phyloP scores from a whole-genome alignment of 169 alveolate species.

The Fabrea salina region DNA sequence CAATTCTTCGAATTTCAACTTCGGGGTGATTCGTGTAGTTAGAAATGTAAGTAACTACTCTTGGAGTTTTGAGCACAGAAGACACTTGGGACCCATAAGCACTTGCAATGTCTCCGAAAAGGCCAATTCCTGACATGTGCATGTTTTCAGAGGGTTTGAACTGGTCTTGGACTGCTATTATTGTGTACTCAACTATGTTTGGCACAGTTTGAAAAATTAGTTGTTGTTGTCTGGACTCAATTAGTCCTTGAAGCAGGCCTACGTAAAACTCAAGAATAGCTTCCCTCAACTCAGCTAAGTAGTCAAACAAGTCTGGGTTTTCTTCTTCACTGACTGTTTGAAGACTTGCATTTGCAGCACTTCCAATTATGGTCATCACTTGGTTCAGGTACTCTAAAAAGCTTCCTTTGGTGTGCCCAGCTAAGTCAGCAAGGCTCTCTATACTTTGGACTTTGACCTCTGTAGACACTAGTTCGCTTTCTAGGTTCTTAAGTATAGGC shows the following conservation, averaged over 20 bases:
- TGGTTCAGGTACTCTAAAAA: background rate
- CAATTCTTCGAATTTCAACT: too few species aligned
- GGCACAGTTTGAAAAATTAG: background rate
- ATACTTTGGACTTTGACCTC: conserved; percentile 9
- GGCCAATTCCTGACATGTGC: background rate
- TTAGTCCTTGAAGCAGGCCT: background rate
- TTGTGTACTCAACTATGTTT: background rate
- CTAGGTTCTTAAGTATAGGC: conserved; percentile 7
- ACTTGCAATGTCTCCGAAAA: conserved; percentile 8
- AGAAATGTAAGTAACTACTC: background rate
- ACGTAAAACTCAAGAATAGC: conserved; percentile 1
- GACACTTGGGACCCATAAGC: background rate
- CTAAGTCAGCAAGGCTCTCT: background rate
- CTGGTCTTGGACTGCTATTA: background rate
- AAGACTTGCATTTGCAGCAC: background rate
- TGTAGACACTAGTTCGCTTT: background rate
- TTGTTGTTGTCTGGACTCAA: background rate
- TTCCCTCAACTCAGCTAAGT: background rate
- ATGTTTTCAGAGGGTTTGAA: background rate
- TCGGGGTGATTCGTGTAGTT: too few species aligned
- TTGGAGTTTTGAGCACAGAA: background rate
- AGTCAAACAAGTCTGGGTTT: conserved; percentile 28
- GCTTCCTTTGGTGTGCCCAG: background rate
- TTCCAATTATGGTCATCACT: background rate
- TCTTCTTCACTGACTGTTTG: conserved; percentile 23